A percentile compares a stretch with the other conserved stretches of the same genome.
These are phyloP conservation scores for Sphagnum contortum DNA, from an alignment of 225 moss, liverwort and hornwort species.

Conservation along the genomic window DNA sequence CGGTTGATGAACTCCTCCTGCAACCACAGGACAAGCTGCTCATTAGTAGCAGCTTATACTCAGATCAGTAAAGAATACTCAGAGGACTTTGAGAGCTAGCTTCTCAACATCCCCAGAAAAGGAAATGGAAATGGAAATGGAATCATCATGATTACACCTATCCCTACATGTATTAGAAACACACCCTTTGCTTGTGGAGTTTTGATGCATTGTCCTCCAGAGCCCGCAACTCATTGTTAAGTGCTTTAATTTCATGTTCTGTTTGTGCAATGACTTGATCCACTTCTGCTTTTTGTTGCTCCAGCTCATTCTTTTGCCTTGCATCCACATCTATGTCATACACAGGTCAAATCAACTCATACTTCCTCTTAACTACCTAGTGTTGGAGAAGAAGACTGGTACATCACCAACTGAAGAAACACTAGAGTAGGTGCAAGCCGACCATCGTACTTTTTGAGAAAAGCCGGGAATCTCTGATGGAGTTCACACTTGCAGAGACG, in stretches of 20 bases:
- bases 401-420: background rate
- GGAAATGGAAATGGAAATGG: too few relatives aligned
- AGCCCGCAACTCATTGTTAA: slow-evolving; percentile 26
- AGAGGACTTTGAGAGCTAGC: too few relatives aligned
- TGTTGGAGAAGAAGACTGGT: too few relatives aligned
- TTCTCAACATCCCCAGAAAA: too few relatives aligned
- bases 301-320: slow-evolving; percentile 43
- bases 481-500: slow-evolving; percentile 51
- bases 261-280: slow-evolving; percentile 28
- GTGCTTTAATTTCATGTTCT: slow-evolving; percentile 22
- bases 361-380: too few relatives aligned
- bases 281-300: slow-evolving; percentile 24
- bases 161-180: background rate
- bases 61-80: too few relatives aligned
- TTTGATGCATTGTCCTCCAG: slow-evolving; percentile 53
- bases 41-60: too few relatives aligned
- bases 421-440: background rate
- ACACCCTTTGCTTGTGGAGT: slow-evolving; percentile 53
- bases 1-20: slow-evolving; percentile 68
- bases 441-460: slow-evolving; percentile 74
- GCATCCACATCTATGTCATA: slow-evolving; percentile 55
- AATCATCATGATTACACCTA: too few relatives aligned
- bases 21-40: background rate
- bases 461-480: slow-evolving; percentile 49
- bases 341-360: too few relatives aligned